Evolutionary conservation across 495 filamentous ascomycete species (phyloP).

Genomic region (Astrothelium subdiscretum): DNA sequence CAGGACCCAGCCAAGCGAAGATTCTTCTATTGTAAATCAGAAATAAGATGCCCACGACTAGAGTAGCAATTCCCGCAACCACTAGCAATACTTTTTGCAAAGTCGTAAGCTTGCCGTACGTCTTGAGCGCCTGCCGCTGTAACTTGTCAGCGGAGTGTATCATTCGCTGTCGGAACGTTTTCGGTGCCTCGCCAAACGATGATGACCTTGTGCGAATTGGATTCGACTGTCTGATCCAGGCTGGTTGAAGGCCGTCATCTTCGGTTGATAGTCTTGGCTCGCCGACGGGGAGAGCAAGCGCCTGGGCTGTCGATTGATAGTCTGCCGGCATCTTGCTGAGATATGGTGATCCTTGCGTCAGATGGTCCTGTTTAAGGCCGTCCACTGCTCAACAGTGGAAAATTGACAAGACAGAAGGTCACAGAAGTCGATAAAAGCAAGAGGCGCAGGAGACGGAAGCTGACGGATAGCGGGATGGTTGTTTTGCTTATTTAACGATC

Average conservation of each 20-base stretch:
- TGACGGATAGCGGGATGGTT: not conserved
- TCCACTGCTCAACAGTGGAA: not conserved
- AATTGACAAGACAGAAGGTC: not conserved
- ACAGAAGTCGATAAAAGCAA: not conserved
- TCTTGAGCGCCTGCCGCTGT: constrained; percentile 26
- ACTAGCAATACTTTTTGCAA: constrained; percentile 50
- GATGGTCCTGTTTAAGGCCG: not conserved
- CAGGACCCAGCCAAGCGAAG: constrained; percentile 57
- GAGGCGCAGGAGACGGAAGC: not conserved
- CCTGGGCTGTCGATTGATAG: constrained; percentile 52
- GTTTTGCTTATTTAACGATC: not conserved
- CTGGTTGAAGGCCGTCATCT: constrained; percentile 12
- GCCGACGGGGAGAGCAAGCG: constrained; percentile 48
- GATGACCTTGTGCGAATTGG: constrained; percentile 25
- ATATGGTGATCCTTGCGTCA: not conserved
- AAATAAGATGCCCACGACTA: constrained; percentile 50
- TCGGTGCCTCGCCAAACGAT: constrained; percentile 17
- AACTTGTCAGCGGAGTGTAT: constrained; percentile 35
- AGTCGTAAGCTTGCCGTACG: constrained; percentile 43
- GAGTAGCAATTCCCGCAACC: constrained; percentile 34
- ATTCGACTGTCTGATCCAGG: constrained; percentile 35
- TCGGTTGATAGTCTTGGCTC: constrained; percentile 15
- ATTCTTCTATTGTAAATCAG: constrained; percentile 66
- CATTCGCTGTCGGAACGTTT: constrained; percentile 31
- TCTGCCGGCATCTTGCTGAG: not conserved